Base-by-base conservation (phyloP, 768 basidiomycete species). In the Mycena kentingensis region DNA sequence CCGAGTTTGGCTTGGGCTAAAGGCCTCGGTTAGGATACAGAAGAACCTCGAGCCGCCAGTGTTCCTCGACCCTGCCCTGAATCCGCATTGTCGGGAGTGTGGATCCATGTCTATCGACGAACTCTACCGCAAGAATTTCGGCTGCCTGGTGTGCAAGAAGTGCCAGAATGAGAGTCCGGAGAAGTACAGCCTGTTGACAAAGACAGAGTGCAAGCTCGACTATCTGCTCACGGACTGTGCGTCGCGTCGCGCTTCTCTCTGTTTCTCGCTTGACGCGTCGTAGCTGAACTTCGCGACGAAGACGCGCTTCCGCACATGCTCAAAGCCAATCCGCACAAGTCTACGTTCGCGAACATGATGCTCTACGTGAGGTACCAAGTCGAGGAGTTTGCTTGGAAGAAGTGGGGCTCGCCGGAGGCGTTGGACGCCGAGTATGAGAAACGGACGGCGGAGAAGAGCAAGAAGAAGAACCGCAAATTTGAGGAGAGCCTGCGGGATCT, bases 321-420 rank as follows among this genome's bases (percentile, higher is more conserved):
- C 51, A 93, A 95, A 65, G 89, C 92, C 18, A 98, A 98, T 67
- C 95, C 93, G 3, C 94, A 97, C 73, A 88, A 90, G 58, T 89
- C 93, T 11, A 95, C 92, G 0, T 98, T 90, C 65, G 90, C 90
- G 29, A 99, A 98, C 75, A 98, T 98, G 97, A 98, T 98, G 97
- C 79, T 99, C 19, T 98, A 90, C 71, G 77, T 98, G 4, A 85
- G 97, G 28, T 88, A 76, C 64, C 96, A 98, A 68, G 92, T 97
- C 2, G 97, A 99, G 68, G 90, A 87, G 38, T 98, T 95, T 70
- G 96, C 97, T 4, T 97, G 88, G 88, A 87, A 90, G 66, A 99
- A 99, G 71, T 99, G 97, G 97, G 95, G 93, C 0, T 90, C 93
- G 1, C 80, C 91, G 8, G 94, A 97, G 67, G 92, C 84, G 10